A percentile compares a stretch with the other conserved stretches of the same genome.
Conservation (phyloP, 106 monocot genomes). For the Cymbidium sinense region DNA sequence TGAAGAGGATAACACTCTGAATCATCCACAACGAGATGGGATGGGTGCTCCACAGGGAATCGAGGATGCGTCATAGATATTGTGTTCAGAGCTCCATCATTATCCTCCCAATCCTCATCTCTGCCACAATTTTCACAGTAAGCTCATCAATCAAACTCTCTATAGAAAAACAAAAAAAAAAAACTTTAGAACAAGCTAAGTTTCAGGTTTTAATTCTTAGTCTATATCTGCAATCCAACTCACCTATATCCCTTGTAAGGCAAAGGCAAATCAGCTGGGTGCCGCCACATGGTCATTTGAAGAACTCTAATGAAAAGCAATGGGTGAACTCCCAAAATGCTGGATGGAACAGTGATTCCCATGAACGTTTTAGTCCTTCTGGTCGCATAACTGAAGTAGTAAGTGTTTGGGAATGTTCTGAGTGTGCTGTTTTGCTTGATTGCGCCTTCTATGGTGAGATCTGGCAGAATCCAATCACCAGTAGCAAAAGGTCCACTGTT, state of each 20-base stretch:
- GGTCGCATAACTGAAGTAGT: conserved; percentile 93
- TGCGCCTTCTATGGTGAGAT: conserved; percentile 89
- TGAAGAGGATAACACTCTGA: conserved; percentile 48
- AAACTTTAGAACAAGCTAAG: neutral
- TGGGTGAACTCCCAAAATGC: conserved; percentile 73
- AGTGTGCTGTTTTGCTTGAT: conserved; percentile 43
- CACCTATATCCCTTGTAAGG: conserved; percentile 96
- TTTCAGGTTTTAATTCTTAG: neutral
- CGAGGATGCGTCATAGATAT: conserved; percentile 78
- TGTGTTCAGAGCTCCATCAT: conserved; percentile 71
- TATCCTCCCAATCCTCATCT: conserved; percentile 82
- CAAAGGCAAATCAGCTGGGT: conserved; percentile 39
- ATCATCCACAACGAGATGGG: conserved; percentile 49
- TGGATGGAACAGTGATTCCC: conserved; percentile 78
- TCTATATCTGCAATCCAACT: conserved; percentile 3
- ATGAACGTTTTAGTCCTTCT: conserved; percentile 68
- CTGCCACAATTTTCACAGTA: conserved; percentile 17
- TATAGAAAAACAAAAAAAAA: no score
- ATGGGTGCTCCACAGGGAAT: conserved; percentile 59
- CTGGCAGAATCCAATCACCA: conserved; percentile 94
- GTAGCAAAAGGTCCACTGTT: conserved; percentile 71
- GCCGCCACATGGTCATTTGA: conserved; percentile 78
- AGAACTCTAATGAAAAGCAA: conserved; percentile 78
- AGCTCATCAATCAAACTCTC: neutral
- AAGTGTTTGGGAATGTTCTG: conserved; percentile 77